Percentiles rank a stretch among this genome's conserved stretches.
Conservation (phyloP, 1,139 yeast species). For the Debaryomyces coudertii region DNA sequence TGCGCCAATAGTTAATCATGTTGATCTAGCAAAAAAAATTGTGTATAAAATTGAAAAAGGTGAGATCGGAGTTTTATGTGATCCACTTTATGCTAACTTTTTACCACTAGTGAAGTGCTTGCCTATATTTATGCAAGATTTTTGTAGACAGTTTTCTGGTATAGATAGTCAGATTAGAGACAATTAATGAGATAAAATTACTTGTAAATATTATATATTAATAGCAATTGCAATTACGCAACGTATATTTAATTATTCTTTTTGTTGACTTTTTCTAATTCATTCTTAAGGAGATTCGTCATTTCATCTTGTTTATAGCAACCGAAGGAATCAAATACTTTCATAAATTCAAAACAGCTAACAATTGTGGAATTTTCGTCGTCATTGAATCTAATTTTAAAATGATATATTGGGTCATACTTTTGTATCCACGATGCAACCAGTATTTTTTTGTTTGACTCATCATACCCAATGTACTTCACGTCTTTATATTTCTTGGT, state of each 20-base stretch:
- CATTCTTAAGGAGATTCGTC: constrained; percentile 30
- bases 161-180: constrained; percentile 49
- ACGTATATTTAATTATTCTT: constrained; percentile 15
- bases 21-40: constrained; percentile 46
- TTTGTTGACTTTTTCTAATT: constrained; percentile 28
- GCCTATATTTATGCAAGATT: constrained; percentile 52
- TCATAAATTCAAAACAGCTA: constrained; percentile 38
- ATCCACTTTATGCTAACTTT: constrained; percentile 64
- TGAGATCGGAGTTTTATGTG: constrained; percentile 53
- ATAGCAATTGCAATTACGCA: background rate
- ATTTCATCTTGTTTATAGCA: constrained; percentile 46
- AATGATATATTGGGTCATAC: constrained; percentile 47
- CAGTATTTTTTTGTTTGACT: constrained; percentile 37
- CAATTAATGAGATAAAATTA: constrained; percentile 1
- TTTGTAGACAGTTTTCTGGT: constrained; percentile 52
- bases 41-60: constrained; percentile 47
- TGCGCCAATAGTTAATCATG: constrained; percentile 62
- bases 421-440: constrained; percentile 43
- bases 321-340: constrained; percentile 53
- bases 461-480: constrained; percentile 59
- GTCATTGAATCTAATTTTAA: constrained; percentile 35
- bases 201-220: constrained; percentile 2
- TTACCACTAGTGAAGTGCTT: constrained; percentile 55
- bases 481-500: constrained; percentile 51
- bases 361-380: constrained; percentile 22